Percentiles rank a stretch among this genome's conserved stretches.
Evolutionary conservation across 2,329 filamentous ascomycete genomes (phyloP).

Genomic region (Penicillium aurantiogriseum): DNA sequence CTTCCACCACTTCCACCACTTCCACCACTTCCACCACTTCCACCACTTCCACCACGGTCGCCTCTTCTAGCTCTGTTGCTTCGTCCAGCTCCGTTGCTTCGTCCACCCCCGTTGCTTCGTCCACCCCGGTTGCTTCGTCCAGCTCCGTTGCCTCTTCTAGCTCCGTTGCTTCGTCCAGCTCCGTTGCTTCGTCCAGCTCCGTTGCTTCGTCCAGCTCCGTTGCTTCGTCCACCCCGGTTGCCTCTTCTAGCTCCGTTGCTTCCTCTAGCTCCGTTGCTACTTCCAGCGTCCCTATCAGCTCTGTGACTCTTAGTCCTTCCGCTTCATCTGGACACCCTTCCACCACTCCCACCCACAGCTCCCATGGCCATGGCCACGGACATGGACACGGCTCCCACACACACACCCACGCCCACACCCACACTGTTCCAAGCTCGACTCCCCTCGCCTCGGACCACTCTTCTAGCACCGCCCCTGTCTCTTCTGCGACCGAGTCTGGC

Average conservation of each 20-base stretch:
- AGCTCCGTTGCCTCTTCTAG: not conserved
- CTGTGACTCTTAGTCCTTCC: not conserved
- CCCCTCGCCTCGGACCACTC: not conserved
- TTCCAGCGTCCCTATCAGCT: slow-evolving; percentile 1
- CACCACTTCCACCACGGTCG: slow-evolving; percentile 1
- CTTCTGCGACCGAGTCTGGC: slow-evolving; percentile 2
- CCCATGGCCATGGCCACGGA: not conserved
- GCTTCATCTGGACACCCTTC: slow-evolving; percentile 7
- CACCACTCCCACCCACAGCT: slow-evolving; percentile 6
- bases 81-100: slow-evolving; percentile 6
- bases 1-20: slow-evolving; percentile 6
- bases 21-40: slow-evolving; percentile 1
- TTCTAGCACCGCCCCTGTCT: not conserved
- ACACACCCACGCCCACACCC: not conserved
- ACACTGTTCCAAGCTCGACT: slow-evolving; percentile 5
- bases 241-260: not conserved
- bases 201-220: not conserved
- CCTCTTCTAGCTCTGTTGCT: not conserved
- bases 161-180: not conserved
- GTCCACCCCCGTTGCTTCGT: not conserved
- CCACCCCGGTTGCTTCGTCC: not conserved
- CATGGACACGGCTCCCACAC: not conserved
- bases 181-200: not conserved
- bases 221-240: not conserved
- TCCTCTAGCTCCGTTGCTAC: not conserved